A percentile compares a stretch with the other conserved stretches of the same genome.
Evolutionary conservation across 441 rosid genomes (phyloP).

Genomic region (Geranium incanum): DNA sequence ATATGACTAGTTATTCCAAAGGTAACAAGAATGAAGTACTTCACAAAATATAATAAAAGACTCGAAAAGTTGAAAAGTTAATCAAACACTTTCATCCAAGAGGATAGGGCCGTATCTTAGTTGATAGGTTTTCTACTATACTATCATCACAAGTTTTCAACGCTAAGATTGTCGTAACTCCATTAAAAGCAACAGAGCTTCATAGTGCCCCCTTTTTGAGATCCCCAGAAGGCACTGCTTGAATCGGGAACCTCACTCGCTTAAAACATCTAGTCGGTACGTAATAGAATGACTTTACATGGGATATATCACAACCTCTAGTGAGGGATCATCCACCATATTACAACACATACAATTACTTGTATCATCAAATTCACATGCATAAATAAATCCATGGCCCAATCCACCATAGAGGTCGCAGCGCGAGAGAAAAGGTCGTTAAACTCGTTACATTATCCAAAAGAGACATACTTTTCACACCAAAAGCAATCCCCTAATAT

Average conservation of each 20-base stretch:
- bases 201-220: background rate
- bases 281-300: background rate
- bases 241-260: background rate
- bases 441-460: background rate
- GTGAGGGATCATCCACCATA: no score
- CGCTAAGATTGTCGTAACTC: background rate
- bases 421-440: no score
- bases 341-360: no score
- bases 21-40: background rate
- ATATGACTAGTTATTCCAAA: background rate
- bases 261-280: background rate
- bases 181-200: background rate
- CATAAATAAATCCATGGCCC: no score
- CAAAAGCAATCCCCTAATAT: background rate
- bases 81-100: background rate
- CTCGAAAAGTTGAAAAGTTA: background rate
- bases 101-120: background rate
- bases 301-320: no score
- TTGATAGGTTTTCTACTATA: background rate
- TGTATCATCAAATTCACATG: no score
- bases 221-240: background rate
- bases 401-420: no score
- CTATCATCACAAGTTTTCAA: slow-evolving; percentile 5
- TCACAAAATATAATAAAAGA: background rate
- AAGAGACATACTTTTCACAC: background rate